Evolutionary conservation across 371 early-diverging fungal genomes (phyloP).

Genomic region (Actinomucor elegans): DNA sequence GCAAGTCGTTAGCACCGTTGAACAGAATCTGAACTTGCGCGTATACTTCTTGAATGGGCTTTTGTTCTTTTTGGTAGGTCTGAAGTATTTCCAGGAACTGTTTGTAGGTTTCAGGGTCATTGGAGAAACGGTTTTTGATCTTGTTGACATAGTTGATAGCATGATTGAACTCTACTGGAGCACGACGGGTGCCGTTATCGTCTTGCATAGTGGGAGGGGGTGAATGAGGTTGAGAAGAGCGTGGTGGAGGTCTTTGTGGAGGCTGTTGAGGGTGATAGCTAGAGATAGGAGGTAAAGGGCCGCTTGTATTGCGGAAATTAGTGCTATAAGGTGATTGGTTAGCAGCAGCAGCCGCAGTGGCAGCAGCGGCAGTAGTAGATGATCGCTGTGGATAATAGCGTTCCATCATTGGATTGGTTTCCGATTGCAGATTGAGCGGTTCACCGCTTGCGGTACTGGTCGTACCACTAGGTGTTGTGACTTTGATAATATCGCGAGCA

Average conservation of each 20-base stretch:
- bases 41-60: constrained; percentile 90
- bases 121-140: constrained; percentile 89
- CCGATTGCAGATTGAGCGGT: constrained; percentile 12
- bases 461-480: constrained; percentile 82
- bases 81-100: constrained; percentile 92
- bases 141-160: constrained; percentile 97
- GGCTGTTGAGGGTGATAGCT: constrained; percentile 1
- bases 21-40: constrained; percentile 85
- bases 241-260: background rate
- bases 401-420: background rate
- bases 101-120: constrained; percentile 84
- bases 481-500: constrained; percentile 64
- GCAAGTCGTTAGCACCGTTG: constrained; percentile 78
- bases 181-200: constrained; percentile 9
- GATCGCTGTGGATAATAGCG: constrained; percentile 1
- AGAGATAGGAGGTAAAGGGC: constrained; percentile 9
- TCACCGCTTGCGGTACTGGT: constrained; percentile 43
- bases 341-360: too few relatives aligned
- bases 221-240: background rate
- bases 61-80: constrained; percentile 88
- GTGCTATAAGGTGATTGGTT: background rate
- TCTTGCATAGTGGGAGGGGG: background rate
- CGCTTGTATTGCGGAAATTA: background rate
- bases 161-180: constrained; percentile 90
- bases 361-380: too few relatives aligned